Evolutionary conservation across 2,329 filamentous ascomycete genomes (phyloP), one percentile per base, ranked within the genome.

Genomic region (Penicillium sp.): DNA sequence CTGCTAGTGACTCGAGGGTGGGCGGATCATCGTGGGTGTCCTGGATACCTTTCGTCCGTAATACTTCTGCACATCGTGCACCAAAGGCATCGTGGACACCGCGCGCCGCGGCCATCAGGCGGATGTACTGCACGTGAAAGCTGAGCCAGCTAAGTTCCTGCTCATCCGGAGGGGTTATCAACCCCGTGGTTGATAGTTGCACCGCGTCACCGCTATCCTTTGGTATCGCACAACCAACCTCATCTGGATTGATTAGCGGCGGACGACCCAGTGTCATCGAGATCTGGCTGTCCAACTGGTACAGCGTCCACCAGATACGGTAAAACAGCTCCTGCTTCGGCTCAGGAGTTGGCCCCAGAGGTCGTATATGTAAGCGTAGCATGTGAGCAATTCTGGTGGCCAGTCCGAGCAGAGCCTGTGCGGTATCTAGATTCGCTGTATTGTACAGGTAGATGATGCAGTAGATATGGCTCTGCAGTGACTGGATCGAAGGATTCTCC

Each of bases 281-380:
- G 3, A 69, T 71, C 61, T 77, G 77, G 54, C 65, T 72, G 52
- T 82, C 80, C 14, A 79, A 64, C 1, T 68, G 68, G 61, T 74
- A 80, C 3, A 83, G 62, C 0, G 63, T 64, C 77, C 77, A 81
- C 79, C 79, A 83, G n/a, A 81, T 60, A 1, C 78, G 68, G 60
- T 74, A 77, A 5, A 74, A 73, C 57, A 78, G 63, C 59, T 79
- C 77, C 11, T 71, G 59, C 38, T 74, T 64, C 0, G 50, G 40
- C 5, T 47, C 55, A 0, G 71, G 62, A 26, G 74, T 52, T 54
- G 65, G 51, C 5, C 58, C 54, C 0, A 70, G 63, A 2, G 78
- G 76, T 33, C 79, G 75, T 2, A 73, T 60, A 62, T 80, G 77
- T 7, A 80, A 65, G 1, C 78, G 76, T 1, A 80, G 61, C 30